A percentile compares a stretch with the other conserved stretches of the same genome.
These are phyloP conservation scores for Trametes polyzona DNA, from an alignment of 1,284 basidiomycete genomes.

Conservation along the genomic window DNA sequence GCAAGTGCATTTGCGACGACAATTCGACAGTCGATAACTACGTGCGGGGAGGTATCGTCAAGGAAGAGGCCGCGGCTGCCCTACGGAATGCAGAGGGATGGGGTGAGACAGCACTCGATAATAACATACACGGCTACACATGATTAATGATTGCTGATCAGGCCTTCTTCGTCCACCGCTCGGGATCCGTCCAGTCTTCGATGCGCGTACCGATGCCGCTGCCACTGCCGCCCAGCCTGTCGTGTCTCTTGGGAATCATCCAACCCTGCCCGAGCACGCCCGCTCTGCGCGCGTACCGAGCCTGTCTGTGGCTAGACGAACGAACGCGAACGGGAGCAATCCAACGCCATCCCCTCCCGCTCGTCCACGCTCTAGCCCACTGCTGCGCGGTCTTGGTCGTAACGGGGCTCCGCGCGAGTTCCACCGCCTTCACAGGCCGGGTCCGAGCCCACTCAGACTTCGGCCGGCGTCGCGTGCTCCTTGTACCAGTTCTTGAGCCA, in stretches of 20 bases:
- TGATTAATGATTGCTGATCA: too few species aligned
- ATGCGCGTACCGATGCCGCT: background rate
- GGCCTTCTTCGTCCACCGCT: slow-evolving; percentile 11
- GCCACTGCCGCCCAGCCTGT: background rate
- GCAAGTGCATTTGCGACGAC: background rate
- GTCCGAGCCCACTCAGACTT: slow-evolving; percentile 20
- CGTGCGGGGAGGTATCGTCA: background rate
- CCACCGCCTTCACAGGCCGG: too few species aligned
- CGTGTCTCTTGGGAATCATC: background rate
- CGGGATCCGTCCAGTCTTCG: slow-evolving; percentile 5
- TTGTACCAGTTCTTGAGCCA: slow-evolving; percentile 57
- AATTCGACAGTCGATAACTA: background rate
- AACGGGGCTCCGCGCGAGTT: too few species aligned
- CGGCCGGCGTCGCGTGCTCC: slow-evolving; percentile 22
- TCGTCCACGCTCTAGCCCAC: slow-evolving; percentile 3
- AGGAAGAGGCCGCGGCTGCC: too few species aligned
- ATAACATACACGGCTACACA: slow-evolving; percentile 18
- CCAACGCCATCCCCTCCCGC: background rate
- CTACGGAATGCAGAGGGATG: background rate
- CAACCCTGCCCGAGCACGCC: background rate
- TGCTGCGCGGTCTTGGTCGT: background rate
- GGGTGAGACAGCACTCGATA: slow-evolving; percentile 9
- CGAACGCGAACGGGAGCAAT: background rate
- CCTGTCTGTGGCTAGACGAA: background rate
- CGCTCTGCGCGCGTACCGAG: background rate